Base-by-base conservation (phyloP, 495 filamentous ascomycete species). In the Aspergillus bertholletiae region DNA sequence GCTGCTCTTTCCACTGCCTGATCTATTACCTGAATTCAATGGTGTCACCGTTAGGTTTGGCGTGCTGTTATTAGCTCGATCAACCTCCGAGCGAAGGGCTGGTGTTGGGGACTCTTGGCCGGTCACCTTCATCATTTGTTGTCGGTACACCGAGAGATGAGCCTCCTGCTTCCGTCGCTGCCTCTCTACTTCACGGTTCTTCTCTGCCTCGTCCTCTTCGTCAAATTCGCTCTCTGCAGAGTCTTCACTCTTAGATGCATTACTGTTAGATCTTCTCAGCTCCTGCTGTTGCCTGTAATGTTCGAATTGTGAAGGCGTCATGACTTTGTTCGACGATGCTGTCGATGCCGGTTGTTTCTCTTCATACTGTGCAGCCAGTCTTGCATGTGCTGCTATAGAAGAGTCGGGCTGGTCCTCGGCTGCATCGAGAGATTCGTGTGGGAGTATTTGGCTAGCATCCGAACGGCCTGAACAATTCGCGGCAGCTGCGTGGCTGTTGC, bases 121-220 rank as follows among this genome's bases (percentile, higher is more conserved):
- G 7, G 90, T 96, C 18, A 95, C 87, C 64, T 96, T 96, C 89
- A 91, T 95, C 91, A 97, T 96, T 67, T 93, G 87, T 65, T 97
- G 93, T 44, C 94, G 83, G 65, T 96, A 96, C 7, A 97, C 85
- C 12, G 90, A 78, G 67, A 96, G 80, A 67, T 95, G 90, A 9
- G 92, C 93, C 64, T 96, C 90, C 61, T 96, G 92, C 72, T 93
- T 95, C 54, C 84, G 80, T 54, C 93, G 81, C 58, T 92, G 89
- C 62, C 86, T 86, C 40, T 87, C 83, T 28, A 86, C 74, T 64
- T 88, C 79, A 56, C 81, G 87, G 26, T 84, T 80, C 58, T 86
- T 88, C 64, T 96, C 90, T 2, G 76, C 63, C 48, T 96, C 91
- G 58, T 96, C 90, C 49, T 94, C 90, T 51, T 95, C 92, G 46